Conservation (phyloP, 495 filamentous ascomycete species). For the Penicillium bialowiezense region DNA sequence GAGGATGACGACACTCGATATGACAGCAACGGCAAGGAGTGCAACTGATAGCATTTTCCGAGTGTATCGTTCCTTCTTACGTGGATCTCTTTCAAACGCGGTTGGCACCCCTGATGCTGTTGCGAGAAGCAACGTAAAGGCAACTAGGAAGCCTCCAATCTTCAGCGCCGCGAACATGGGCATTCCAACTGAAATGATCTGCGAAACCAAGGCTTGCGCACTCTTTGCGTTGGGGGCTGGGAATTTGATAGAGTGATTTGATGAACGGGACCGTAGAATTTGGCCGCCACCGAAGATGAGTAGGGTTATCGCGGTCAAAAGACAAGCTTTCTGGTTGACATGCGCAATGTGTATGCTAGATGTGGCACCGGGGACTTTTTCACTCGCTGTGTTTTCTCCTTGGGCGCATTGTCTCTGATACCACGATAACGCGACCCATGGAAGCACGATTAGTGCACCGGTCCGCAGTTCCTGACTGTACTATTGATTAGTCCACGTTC, state of each 20-base stretch:
- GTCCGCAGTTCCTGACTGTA: slow-evolving; percentile 32
- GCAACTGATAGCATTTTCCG: slow-evolving; percentile 29
- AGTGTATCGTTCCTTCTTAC: slow-evolving; percentile 18
- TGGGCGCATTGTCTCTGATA: slow-evolving; percentile 31
- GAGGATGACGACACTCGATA: slow-evolving; percentile 34
- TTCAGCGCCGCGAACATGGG: slow-evolving; percentile 58
- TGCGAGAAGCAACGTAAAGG: slow-evolving; percentile 47
- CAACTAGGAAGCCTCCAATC: slow-evolving; percentile 53
- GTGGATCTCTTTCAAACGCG: slow-evolving; percentile 13
- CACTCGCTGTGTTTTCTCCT: neutral
- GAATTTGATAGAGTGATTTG: slow-evolving; percentile 7
- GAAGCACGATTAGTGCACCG: slow-evolving; percentile 32
- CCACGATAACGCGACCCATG: slow-evolving; percentile 45
- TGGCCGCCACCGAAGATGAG: slow-evolving; percentile 29
- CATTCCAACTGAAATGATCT: slow-evolving; percentile 39
- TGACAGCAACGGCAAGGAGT: slow-evolving; percentile 22
- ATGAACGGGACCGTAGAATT: slow-evolving; percentile 13
- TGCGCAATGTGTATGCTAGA: slow-evolving; percentile 4
- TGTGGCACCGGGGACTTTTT: slow-evolving; percentile 2
- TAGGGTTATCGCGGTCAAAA: slow-evolving; percentile 26
- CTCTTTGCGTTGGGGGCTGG: slow-evolving; percentile 17
- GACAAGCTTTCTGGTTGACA: slow-evolving; percentile 14
- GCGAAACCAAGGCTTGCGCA: slow-evolving; percentile 18
- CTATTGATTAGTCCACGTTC: slow-evolving; percentile 13
- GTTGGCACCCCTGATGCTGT: slow-evolving; percentile 40